Evolutionary conservation across 495 filamentous ascomycete genomes (phyloP), one percentile per base, ranked within the genome.

Genomic region (Penicillium salamii): DNA sequence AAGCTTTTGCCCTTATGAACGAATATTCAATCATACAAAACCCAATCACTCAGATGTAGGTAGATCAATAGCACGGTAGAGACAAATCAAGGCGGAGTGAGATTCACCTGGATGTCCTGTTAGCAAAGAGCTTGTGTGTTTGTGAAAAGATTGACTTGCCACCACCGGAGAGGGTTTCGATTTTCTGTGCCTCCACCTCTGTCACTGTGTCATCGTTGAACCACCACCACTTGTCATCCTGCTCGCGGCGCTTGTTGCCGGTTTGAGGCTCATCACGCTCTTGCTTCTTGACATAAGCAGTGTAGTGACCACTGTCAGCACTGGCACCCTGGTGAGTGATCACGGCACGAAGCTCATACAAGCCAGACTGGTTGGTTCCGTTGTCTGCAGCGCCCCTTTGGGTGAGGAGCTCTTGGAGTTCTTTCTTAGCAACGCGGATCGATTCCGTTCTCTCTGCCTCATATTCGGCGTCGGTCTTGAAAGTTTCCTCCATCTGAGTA

Each of bases 221-320:
- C 91, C 93, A 97, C 90, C 93, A 98, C 93, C 93, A 98, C 55
- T 92, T 96, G 46, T 85, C 90, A 54, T 96, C 91, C 47, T 91
- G 86, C 54, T 85, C 83, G 48, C 81, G 82, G 55, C 83, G 70
- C 75, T 88, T 88, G 50, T 83, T 85, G 15, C 58, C 65, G 3
- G 83, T 82, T 46, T 77, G 78, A 7, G 82, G 68, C 51, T 90
- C 86, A 20, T 60, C 52, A 5, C 70, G 64, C 13, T 79, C 84
- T 39, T 87, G 78, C 75, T 98, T 95, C 77, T 97, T 98, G 46
- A 98, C 88, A 65, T 96, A 98, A 2, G 90, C 84, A 2, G 95
- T 97, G 72, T 98, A 98, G 69, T 98, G 93, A 7, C 93, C 93
- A 53, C 92, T 97, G 66, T 98, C 95, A 26, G 93, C 93, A 61